These are phyloP conservation scores for Desmodesmus armatus DNA, from an alignment of 139 green algal species.

Conservation along the genomic window DNA sequence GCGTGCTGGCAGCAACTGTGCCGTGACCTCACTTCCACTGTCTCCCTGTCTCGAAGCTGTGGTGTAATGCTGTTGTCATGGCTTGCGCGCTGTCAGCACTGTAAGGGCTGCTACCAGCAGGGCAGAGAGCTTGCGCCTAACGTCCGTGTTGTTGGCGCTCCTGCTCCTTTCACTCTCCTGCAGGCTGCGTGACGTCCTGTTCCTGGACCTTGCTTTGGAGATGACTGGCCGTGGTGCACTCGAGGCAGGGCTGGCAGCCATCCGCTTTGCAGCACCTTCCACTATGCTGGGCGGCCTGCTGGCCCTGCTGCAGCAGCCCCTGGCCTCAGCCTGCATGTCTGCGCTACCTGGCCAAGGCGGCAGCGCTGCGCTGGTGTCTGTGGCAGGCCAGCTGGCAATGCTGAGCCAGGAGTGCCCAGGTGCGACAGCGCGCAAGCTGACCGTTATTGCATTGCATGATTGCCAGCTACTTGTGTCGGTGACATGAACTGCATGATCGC, in stretches of 20 bases:
- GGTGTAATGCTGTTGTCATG: no score
- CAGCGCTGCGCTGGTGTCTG: not conserved
- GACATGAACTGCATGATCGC: no score
- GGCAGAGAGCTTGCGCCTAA: no score
- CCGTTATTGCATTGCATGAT: no score
- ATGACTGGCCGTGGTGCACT: conserved; percentile 49
- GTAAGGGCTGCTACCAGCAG: no score
- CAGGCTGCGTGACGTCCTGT: conserved; percentile 72
- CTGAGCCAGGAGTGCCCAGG: conserved; percentile 31
- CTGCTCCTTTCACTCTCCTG: not conserved
- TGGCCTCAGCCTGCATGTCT: conserved; percentile 9
- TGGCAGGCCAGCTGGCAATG: conserved; percentile 16
- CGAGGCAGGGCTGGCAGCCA: conserved; percentile 51
- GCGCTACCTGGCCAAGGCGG: conserved; percentile 19
- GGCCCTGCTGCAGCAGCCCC: conserved; percentile 10
- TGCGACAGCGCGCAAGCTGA: not conserved
- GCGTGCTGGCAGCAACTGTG: not conserved
- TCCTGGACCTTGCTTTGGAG: conserved; percentile 80
- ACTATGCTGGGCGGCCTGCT: conserved; percentile 37
- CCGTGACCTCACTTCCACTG: no score
- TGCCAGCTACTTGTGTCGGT: no score
- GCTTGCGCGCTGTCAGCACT: no score
- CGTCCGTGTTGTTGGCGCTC: no score
- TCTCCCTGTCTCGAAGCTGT: no score
- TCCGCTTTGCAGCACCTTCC: conserved; percentile 27